Evolutionary conservation across 331 rosid species (phyloP), one percentile per base, ranked within the genome.

Genomic region (Pyrus hybrid): DNA sequence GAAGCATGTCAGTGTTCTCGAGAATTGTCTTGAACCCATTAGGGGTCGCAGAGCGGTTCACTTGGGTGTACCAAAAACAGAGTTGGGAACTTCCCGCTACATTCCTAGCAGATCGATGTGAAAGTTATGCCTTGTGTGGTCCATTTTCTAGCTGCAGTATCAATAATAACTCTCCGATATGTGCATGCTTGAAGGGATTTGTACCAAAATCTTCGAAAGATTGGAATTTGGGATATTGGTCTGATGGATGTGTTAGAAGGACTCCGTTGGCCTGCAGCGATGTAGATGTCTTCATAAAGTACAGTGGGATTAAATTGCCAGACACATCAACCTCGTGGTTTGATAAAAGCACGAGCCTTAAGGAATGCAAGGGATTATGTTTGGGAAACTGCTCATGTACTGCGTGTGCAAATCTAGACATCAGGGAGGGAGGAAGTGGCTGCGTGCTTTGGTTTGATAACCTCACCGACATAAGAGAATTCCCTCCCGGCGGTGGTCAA

Each of bases 101-200:
- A 41, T 3, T 41, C 47, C 77, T 67, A n/a, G n/a, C n/a, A n/a
- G n/a, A n/a, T n/a, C n/a, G n/a, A n/a, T n/a, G 85, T 54, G 78
- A 83, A 16, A 22, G 8, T 2, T 86, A 77, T 61, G 74, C 72
- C 12, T 60, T 45, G 3, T 86, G 87, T 75, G 87, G 89, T 13
- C 57, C 83, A 16, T 25, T 66, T 75, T 69, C 76, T 30, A 71
- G 77, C 28, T 83, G 89, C 41, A 29, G 35, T 23, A 51, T 80
- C 10, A 64, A 47, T 6, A 30, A 5, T 14, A 82, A 68, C 33
- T 35, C 82, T 12, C 87, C 89, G 4, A 41, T 63, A 20, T 86
- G 89, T 66, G 70, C 67, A n/a, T 83, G 87, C 82, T 71, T 86
- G 47, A 57, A 43, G 56, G 87, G 89, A 7, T 86, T 83, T 74